A percentile compares a stretch with the other conserved stretches of the same genome.
phyloP scores from a whole-genome alignment of 1,284 basidiomycete genomes.

The Heliocybe sulcata region DNA sequence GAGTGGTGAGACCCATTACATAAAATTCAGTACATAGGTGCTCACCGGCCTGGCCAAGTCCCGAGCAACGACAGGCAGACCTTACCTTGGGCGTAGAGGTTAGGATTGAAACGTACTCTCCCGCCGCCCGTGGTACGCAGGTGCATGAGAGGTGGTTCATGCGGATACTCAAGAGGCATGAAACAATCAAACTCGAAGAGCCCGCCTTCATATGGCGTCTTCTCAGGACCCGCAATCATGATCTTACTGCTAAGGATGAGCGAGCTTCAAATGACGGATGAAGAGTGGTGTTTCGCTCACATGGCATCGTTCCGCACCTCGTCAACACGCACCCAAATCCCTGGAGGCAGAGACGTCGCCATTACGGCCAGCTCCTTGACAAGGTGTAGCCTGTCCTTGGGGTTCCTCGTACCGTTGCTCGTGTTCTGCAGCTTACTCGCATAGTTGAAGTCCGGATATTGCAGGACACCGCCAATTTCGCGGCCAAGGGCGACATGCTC shows the following conservation, averaged over 20 bases:
- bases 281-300: constrained; percentile 28
- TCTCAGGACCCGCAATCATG: constrained; percentile 48
- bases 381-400: constrained; percentile 42
- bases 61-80: constrained; percentile 47
- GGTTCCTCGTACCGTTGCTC: constrained; percentile 31
- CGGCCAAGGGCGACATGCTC: constrained; percentile 27
- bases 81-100: constrained; percentile 42
- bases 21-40: constrained; percentile 1
- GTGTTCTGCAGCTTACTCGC: constrained; percentile 23
- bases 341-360: constrained; percentile 43
- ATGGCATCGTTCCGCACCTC: constrained; percentile 49
- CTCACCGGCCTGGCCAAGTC: constrained; percentile 43
- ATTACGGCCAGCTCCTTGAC: constrained; percentile 47
- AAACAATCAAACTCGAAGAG: constrained; percentile 54
- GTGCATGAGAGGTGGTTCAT: constrained; percentile 36
- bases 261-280: too few species aligned
- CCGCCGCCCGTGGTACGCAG: constrained; percentile 46
- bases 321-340: constrained; percentile 49
- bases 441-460: constrained; percentile 31
- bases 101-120: constrained; percentile 45
- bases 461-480: constrained; percentile 13
- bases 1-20: background rate
- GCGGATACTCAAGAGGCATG: constrained; percentile 42
- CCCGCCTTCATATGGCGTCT: constrained; percentile 45
- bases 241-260: constrained; percentile 31